Base-by-base conservation (phyloP, 2,329 filamentous ascomycete genomes). In the Aaosphaeria arxii region DNA sequence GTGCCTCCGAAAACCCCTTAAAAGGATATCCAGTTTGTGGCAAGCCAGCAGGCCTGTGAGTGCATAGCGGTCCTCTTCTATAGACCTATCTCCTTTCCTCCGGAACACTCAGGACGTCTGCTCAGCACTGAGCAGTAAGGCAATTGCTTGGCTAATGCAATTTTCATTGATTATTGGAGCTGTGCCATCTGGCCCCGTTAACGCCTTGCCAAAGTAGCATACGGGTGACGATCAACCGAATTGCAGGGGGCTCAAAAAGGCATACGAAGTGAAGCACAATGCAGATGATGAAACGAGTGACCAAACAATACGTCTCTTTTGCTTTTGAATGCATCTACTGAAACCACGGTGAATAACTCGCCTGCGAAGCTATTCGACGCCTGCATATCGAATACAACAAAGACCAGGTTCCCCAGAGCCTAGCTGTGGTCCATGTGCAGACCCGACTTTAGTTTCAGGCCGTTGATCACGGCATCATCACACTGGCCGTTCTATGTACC, bases 251-350 rank as follows among this genome's bases (percentile, higher is more conserved):
- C 17, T 24, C 17, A 24, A 24, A 24, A 24, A 24, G 17, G 17
- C 17, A 24, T 24, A 24, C 17, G 17, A 24, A 24, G 17, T 24
- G 17, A 24, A 24, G 17, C 47, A 50, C 51, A 46, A 54, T 57
- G 58, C 51, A 47, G 51, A 56, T 49, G 47, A 58, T 59, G 62
- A 63, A 64, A 61, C 53, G 45, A 48, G 46, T 38, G 50, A 50
- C 51, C 51, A 54, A 56, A 57, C 59, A 48, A 54, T 53, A 51
- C 54, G 48, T 42, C 17, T 24, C 40, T 51, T 36, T 36, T 13
- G 9, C 33, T 36, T 13, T 36, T 36, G 33, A 9, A 11, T 51
- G 49, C 43, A 38, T 47, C 40, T 54, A 44, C 52, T 46, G 44
- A 50, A 43, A 45, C 48, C 51, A 38, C 38, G 49, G 54, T 58